Percentiles rank a stretch among this genome's conserved stretches.
phyloP scores from a whole-genome alignment of 75 land plant species.

The Ceratopteris richardii region DNA sequence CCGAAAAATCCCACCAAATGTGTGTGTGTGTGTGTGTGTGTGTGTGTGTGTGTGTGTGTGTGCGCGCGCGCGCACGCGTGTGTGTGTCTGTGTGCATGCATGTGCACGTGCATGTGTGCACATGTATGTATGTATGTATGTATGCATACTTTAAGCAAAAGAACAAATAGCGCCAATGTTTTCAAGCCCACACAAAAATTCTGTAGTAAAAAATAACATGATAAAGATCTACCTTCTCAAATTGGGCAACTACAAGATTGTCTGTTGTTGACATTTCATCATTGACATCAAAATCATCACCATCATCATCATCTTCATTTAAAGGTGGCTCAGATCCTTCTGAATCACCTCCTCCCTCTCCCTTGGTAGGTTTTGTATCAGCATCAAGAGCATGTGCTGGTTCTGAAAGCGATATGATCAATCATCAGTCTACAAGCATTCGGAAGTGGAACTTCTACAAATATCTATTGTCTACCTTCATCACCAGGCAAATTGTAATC shows the following conservation, averaged over 20 bases:
- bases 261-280: conserved; percentile 69
- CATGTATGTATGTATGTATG: too few relatives aligned
- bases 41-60: too few relatives aligned
- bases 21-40: too few relatives aligned
- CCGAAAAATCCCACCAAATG: too few relatives aligned
- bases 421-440: background rate
- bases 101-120: too few relatives aligned
- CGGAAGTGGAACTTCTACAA: too few relatives aligned
- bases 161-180: too few relatives aligned
- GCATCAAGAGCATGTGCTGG: conserved; percentile 37
- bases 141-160: too few relatives aligned
- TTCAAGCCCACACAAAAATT: too few relatives aligned
- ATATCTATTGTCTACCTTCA: conserved; percentile 53
- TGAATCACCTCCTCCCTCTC: conserved; percentile 41
- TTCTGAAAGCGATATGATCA: conserved; percentile 24
- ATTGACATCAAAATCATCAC: conserved; percentile 75
- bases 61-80: too few relatives aligned
- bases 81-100: too few relatives aligned
- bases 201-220: too few relatives aligned
- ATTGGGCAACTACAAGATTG: conserved; percentile 90
- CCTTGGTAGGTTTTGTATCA: conserved; percentile 25
- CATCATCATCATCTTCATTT: conserved; percentile 85
- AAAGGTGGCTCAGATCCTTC: conserved; percentile 78
- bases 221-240: conserved; percentile 70
- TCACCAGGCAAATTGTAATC: conserved; percentile 86